Evolutionary conservation across 2,329 filamentous ascomycete species (phyloP).

Genomic region (Fusarium dimerum): DNA sequence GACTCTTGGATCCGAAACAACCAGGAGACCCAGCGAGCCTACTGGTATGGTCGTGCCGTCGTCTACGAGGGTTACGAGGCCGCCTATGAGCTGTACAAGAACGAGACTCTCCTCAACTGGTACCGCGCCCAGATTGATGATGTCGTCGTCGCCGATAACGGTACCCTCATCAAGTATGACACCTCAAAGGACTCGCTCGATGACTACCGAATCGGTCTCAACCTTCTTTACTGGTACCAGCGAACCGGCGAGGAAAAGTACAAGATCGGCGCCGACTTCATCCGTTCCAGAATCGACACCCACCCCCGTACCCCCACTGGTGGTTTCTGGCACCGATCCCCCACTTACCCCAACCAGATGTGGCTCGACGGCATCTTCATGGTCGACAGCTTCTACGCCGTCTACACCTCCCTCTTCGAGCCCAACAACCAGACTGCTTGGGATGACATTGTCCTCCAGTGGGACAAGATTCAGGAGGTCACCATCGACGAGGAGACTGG

Average conservation of each 20-base stretch:
- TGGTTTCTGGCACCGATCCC: slow-evolving; percentile 54
- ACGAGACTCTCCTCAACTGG: slow-evolving; percentile 45
- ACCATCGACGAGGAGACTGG: slow-evolving; percentile 39
- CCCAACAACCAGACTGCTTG: slow-evolving; percentile 41
- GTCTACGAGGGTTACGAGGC: slow-evolving; percentile 23
- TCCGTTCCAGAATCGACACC: slow-evolving; percentile 47
- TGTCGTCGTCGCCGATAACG: slow-evolving; percentile 41
- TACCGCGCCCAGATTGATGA: slow-evolving; percentile 48
- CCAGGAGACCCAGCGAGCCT: slow-evolving; percentile 18
- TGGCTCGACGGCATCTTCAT: slow-evolving; percentile 60
- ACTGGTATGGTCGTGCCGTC: slow-evolving; percentile 24
- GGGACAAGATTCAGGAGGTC: slow-evolving; percentile 46
- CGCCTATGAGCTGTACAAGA: slow-evolving; percentile 40
- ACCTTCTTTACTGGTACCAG: slow-evolving; percentile 51
- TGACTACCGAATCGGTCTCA: slow-evolving; percentile 55
- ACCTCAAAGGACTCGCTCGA: slow-evolving; percentile 50
- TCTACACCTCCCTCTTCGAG: slow-evolving; percentile 42
- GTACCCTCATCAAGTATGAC: slow-evolving; percentile 49
- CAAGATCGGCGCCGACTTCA: slow-evolving; percentile 46
- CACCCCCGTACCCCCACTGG: slow-evolving; percentile 52
- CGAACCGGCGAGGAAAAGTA: slow-evolving; percentile 49
- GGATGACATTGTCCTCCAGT: slow-evolving; percentile 47
- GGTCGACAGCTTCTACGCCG: slow-evolving; percentile 46
- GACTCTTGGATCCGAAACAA: slow-evolving; percentile 26
- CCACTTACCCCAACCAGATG: slow-evolving; percentile 54